Percentiles rank a stretch among this genome's conserved stretches.
These are phyloP conservation scores for Rhinocladiella mackenziei DNA, from an alignment of 2,329 filamentous ascomycete species.

Conservation along the genomic window DNA sequence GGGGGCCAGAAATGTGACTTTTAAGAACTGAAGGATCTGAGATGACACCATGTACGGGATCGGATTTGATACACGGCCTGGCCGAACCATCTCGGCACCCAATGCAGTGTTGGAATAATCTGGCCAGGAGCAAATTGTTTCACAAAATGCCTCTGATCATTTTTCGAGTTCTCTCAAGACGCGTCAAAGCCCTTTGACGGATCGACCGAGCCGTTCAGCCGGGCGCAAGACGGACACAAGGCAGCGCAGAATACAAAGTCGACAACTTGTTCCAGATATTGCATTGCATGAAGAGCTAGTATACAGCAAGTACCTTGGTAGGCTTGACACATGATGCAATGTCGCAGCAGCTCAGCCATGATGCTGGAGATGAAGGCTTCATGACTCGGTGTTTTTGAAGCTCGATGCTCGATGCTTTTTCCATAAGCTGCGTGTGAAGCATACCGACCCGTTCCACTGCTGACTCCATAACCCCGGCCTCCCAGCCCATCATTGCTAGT, in stretches of 20 bases:
- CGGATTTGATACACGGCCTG: too few relatives aligned
- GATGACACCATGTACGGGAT: too few relatives aligned
- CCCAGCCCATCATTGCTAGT: conserved; percentile 24
- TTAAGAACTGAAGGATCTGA: neutral
- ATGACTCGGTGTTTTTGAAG: neutral
- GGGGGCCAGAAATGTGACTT: neutral
- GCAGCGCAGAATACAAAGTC: neutral
- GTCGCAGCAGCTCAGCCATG: conserved; percentile 20
- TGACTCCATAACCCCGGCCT: conserved; percentile 25
- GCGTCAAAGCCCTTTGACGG: too few relatives aligned
- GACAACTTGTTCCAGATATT: conserved; percentile 17
- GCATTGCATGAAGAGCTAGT: conserved; percentile 27
- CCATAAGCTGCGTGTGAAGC: conserved; percentile 17
- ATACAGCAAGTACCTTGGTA: conserved; percentile 24
- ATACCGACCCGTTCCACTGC: conserved; percentile 18
- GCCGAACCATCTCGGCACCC: too few relatives aligned
- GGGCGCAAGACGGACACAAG: too few relatives aligned
- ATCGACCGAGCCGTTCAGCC: too few relatives aligned
- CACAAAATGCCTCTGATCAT: too few relatives aligned
- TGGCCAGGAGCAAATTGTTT: too few relatives aligned
- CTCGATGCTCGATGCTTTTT: conserved; percentile 12
- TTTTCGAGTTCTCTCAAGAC: too few relatives aligned
- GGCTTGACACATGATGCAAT: conserved; percentile 19
- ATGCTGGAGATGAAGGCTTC: neutral
- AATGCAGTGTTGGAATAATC: too few relatives aligned